A percentile compares a stretch with the other conserved stretches of the same genome.
Conservation (phyloP, 2,329 filamentous ascomycete genomes). For the Colletotrichum sp. region DNA sequence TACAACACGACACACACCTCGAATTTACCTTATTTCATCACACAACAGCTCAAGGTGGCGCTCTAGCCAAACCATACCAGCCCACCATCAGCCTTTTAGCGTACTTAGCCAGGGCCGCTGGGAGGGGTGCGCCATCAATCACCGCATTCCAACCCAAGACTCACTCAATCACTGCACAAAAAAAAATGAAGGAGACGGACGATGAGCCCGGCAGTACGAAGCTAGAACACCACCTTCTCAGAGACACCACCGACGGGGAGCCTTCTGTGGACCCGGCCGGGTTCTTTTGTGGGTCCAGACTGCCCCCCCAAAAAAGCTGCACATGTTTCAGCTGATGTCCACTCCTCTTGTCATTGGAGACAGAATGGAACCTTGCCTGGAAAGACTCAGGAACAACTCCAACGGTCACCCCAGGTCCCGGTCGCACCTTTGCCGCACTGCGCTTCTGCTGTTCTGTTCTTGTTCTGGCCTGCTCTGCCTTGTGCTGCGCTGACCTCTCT, state of each 20-base stretch:
- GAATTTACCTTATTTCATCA: background rate
- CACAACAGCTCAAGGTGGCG: background rate
- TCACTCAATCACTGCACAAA: background rate
- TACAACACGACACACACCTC: background rate
- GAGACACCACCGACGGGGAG: background rate
- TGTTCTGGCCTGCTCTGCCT: background rate
- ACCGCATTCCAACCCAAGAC: no score
- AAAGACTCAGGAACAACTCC: slow-evolving; percentile 17
- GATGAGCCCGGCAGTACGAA: background rate
- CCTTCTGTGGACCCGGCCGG: background rate
- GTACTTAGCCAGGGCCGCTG: background rate
- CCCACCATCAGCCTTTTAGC: background rate
- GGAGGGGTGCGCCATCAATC: no score
- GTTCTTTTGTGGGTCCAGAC: background rate
- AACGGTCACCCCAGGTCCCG: slow-evolving; percentile 16
- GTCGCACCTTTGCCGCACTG: background rate
- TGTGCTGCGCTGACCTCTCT: background rate
- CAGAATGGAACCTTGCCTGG: slow-evolving; percentile 18
- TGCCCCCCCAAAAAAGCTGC: slow-evolving; percentile 3
- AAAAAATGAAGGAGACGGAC: background rate
- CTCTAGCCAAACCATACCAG: background rate
- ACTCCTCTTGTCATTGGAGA: slow-evolving; percentile 22
- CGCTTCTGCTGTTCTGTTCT: background rate
- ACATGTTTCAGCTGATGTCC: slow-evolving; percentile 24
- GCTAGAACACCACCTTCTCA: background rate